phyloP scores from a whole-genome alignment of 768 basidiomycete genomes.

The Amylocystis lapponica region DNA sequence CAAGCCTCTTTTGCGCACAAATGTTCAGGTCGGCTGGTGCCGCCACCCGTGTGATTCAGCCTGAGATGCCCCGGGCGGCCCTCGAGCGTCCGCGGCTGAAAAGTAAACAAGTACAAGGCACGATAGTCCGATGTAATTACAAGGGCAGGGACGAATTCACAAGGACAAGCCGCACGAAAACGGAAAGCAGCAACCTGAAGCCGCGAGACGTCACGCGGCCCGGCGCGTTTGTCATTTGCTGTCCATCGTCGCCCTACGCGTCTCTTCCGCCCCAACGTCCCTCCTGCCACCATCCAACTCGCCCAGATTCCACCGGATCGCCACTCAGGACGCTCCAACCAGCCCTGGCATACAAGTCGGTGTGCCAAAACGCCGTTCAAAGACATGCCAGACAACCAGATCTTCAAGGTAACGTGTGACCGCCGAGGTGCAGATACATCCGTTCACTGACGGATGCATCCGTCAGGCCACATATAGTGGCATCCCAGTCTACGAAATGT shows the following conservation, averaged over 20 bases:
- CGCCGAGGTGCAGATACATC: background rate
- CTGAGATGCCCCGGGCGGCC: too few relatives aligned
- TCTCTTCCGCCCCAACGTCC: background rate
- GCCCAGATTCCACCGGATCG: background rate
- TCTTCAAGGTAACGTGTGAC: slow-evolving; percentile 65
- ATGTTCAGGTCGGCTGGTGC: too few relatives aligned
- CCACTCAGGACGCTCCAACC: background rate
- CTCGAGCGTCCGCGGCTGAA: too few relatives aligned
- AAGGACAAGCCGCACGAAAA: too few relatives aligned
- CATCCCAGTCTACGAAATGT: slow-evolving; percentile 92
- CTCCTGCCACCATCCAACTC: background rate
- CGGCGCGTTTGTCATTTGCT: slow-evolving; percentile 9
- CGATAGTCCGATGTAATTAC: too few relatives aligned
- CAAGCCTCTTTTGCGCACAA: too few relatives aligned
- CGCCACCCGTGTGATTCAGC: too few relatives aligned
- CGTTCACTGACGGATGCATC: background rate
- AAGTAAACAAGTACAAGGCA: too few relatives aligned
- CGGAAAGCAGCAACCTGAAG: too few relatives aligned
- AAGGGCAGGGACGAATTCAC: too few relatives aligned
- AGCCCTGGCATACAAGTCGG: background rate
- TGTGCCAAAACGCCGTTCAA: background rate
- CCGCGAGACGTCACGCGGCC: too few relatives aligned
- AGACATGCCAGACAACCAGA: slow-evolving; percentile 75
- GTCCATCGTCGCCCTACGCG: slow-evolving; percentile 4
- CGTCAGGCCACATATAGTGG: slow-evolving; percentile 86